Evolutionary conservation across 768 basidiomycete species (phyloP).

Genomic region (Gyrodon lividus): DNA sequence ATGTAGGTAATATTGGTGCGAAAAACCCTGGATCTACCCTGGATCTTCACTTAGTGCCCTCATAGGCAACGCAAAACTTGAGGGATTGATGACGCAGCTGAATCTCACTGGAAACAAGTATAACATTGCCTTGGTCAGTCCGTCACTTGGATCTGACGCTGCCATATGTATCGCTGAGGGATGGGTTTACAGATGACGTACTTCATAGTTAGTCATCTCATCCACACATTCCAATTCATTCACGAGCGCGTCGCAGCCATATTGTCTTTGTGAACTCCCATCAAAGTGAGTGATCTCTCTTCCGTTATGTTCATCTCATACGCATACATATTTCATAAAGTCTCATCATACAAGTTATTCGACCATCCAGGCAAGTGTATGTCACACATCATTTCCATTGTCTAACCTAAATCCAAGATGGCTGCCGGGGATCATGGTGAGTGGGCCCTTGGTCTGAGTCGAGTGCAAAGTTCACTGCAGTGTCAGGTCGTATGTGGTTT

Average conservation of each 20-base stretch:
- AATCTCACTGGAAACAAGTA: slow-evolving; percentile 57
- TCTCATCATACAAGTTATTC: slow-evolving; percentile 55
- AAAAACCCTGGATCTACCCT: too few relatives aligned
- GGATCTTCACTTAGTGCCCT: neutral
- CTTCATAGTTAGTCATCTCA: slow-evolving; percentile 51
- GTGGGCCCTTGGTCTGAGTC: slow-evolving; percentile 3
- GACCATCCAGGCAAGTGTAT: too few relatives aligned
- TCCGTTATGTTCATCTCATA: neutral
- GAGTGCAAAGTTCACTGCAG: neutral
- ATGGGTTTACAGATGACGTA: slow-evolving; percentile 54
- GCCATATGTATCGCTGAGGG: neutral
- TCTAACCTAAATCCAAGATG: slow-evolving; percentile 38
- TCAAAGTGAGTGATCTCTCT: slow-evolving; percentile 47
- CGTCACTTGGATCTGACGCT: neutral
- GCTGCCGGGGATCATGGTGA: slow-evolving; percentile 65
- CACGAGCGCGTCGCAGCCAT: slow-evolving; percentile 11
- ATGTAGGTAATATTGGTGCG: slow-evolving; percentile 56
- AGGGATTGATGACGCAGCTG: slow-evolving; percentile 58
- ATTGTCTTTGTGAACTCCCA: slow-evolving; percentile 58
- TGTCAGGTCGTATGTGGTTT: slow-evolving; percentile 60
- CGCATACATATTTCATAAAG: slow-evolving; percentile 4
- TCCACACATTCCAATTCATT: neutral
- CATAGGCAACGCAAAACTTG: slow-evolving; percentile 61
- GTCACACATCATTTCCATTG: too few relatives aligned
- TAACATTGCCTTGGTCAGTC: slow-evolving; percentile 60